Evolutionary conservation across 2,329 filamentous ascomycete species (phyloP).

Genomic region (Stagonosporopsis chrysanthemi): DNA sequence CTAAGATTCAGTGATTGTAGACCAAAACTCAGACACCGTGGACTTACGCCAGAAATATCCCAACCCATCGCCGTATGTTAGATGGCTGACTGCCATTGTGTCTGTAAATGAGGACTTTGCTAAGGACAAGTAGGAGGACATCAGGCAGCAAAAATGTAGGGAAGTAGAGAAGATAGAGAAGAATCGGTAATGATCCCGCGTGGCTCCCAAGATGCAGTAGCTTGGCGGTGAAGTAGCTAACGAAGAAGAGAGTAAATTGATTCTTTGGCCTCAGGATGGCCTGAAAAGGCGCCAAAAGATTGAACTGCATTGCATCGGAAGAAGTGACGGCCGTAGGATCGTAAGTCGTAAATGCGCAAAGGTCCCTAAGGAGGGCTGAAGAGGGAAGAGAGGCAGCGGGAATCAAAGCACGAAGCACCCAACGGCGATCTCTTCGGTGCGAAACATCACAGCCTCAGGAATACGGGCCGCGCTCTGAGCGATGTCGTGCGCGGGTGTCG

Average conservation of each 20-base stretch:
- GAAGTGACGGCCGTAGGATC: conserved; percentile 12
- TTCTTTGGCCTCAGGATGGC: conserved; percentile 22
- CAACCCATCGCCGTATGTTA: conserved; percentile 9
- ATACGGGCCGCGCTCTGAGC: conserved; percentile 11
- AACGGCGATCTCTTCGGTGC: conserved; percentile 5
- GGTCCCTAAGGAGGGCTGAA: not conserved
- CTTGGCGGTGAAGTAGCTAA: conserved; percentile 27
- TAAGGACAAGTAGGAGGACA: conserved; percentile 23
- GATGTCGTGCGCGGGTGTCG: conserved; percentile 11
- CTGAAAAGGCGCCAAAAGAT: conserved; percentile 26
- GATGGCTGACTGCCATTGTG: conserved; percentile 22
- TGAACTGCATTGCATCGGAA: conserved; percentile 25
- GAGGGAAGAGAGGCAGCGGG: not conserved
- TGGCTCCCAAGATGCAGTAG: conserved; percentile 28
- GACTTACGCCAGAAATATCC: conserved; percentile 22
- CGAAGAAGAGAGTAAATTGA: conserved; percentile 26
- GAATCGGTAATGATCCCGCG: conserved; percentile 22
- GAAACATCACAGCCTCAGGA: conserved; percentile 13
- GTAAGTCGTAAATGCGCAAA: conserved; percentile 15
- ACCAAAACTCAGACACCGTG: too few relatives aligned
- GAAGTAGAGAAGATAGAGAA: conserved; percentile 27
- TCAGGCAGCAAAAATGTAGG: conserved; percentile 27
- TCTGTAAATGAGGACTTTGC: conserved; percentile 25
- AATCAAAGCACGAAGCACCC: conserved; percentile 5
- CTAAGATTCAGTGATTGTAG: conserved; percentile 3